phyloP scores from a whole-genome alignment of 2,329 filamentous ascomycete species.

The Fusarium tuaranense region DNA sequence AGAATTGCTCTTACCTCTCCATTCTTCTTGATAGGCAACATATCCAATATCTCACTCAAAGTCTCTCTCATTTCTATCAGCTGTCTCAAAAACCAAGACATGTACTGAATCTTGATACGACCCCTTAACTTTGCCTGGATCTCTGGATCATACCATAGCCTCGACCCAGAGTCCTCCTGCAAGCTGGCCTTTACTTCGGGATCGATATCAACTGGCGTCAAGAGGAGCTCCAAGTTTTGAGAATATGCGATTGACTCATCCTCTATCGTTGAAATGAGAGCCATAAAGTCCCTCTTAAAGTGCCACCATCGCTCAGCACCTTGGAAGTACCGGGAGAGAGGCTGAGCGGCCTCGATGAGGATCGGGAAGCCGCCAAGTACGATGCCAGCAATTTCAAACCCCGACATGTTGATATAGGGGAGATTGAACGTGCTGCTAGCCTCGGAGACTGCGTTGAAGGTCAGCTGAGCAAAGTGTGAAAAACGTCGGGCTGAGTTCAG shows the following conservation, averaged over 20 bases:
- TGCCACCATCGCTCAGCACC: background rate
- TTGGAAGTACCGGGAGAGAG: background rate
- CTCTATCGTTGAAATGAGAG: background rate
- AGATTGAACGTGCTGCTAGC: background rate
- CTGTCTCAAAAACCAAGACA: background rate
- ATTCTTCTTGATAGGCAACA: background rate
- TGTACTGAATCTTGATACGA: background rate
- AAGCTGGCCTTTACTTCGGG: background rate
- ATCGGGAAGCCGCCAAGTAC: background rate
- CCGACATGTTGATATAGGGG: background rate
- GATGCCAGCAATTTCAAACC: background rate
- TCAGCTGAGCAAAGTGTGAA: background rate
- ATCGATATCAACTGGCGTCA: background rate
- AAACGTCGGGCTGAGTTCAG: background rate
- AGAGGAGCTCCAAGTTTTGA: background rate
- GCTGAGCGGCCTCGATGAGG: background rate
- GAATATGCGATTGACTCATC: background rate
- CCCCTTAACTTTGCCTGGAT: background rate
- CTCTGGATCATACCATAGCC: background rate
- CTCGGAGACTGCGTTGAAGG: background rate
- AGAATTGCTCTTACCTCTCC: background rate
- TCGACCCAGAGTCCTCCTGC: background rate
- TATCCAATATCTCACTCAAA: background rate
- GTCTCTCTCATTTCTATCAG: background rate
- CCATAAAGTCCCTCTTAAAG: background rate